Evolutionary conservation across 1,139 yeast genomes (phyloP), one percentile per base, ranked within the genome.

Genomic region (Geotrichum cucujoidarum): DNA sequence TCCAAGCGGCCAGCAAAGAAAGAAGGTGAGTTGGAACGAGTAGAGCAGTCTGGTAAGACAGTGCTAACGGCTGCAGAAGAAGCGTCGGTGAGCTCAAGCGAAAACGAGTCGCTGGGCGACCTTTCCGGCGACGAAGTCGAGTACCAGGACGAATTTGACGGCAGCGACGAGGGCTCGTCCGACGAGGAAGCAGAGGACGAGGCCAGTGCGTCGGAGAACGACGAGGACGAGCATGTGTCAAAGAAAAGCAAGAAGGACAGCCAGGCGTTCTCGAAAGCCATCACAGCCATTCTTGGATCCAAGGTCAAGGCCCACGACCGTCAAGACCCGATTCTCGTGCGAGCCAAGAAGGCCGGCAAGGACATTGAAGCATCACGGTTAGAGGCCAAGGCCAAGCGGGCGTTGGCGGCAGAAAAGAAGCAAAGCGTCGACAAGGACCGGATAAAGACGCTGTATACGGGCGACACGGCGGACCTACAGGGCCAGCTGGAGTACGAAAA

Each of bases 261-360:
- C 1, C 80, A 73, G 48, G 75, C 81, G 2, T 90, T 92, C 62
- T 86, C 95, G 10, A 75, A 68, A 50, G 97, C 98, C 1, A 80
- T 92, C 63, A 78, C 73, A 54, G 95, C 95, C 22, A 86, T 92
- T 60, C 70, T 92, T 46, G 85, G 85, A 7, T 87, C 97, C 1
- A 83, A 81, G 61, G 73, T 92, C 58, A 92, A 92, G 64, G 94
- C 95, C 0, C 84, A 89, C 60, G 88, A 85, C 61, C 76, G 97
- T 62, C 76, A 77, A 41, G 95, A 89, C 61, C 98, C 98, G 2
- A 88, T 92, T 50, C 74, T 92, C 66, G 90, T 90, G 14, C 80
- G 73, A 39, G 84, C 89, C 59, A 76, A 76, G 51, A 76, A 73
- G 51, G 72, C 80, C 0, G 67, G 86, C 47, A 83, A 83, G 66